Conservation (phyloP, 2,329 filamentous ascomycete genomes). For the Cladophialophora immunda region DNA sequence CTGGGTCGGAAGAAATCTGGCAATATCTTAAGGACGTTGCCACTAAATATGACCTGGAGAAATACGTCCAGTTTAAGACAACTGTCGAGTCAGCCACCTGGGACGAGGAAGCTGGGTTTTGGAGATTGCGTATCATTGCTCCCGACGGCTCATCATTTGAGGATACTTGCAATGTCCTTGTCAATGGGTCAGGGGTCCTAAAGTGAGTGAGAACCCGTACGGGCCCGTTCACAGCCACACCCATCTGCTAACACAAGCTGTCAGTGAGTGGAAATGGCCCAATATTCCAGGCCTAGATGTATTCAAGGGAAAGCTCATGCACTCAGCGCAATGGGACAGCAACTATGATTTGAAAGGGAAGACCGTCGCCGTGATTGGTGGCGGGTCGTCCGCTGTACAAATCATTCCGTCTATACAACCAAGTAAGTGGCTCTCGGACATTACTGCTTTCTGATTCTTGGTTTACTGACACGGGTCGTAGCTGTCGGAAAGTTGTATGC, state of each 20-base stretch:
- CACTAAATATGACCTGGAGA: slow-evolving; percentile 39
- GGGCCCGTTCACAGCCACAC: neutral
- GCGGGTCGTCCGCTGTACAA: slow-evolving; percentile 64
- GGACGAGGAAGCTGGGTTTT: slow-evolving; percentile 35
- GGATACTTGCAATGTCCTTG: slow-evolving; percentile 45
- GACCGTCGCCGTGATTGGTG: slow-evolving; percentile 63
- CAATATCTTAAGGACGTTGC: slow-evolving; percentile 44
- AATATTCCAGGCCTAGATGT: slow-evolving; percentile 59
- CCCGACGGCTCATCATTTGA: slow-evolving; percentile 30
- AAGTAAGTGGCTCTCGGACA: slow-evolving; percentile 15
- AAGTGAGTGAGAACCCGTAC: slow-evolving; percentile 39
- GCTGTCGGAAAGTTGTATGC: slow-evolving; percentile 43
- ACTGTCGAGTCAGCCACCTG: slow-evolving; percentile 37
- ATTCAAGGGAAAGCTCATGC: slow-evolving; percentile 64
- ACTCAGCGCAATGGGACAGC: slow-evolving; percentile 65
- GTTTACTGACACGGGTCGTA: neutral
- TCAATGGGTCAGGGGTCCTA: slow-evolving; percentile 52
- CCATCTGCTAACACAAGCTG: neutral
- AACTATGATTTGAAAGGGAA: slow-evolving; percentile 59
- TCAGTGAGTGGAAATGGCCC: slow-evolving; percentile 59
- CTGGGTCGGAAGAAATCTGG: slow-evolving; percentile 42
- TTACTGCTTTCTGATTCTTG: neutral
- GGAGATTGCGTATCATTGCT: slow-evolving; percentile 23
- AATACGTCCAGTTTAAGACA: slow-evolving; percentile 42
- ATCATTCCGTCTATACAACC: slow-evolving; percentile 60